Evolutionary conservation across 768 basidiomycete genomes (phyloP).

Genomic region (Phanerochaete carnosa): DNA sequence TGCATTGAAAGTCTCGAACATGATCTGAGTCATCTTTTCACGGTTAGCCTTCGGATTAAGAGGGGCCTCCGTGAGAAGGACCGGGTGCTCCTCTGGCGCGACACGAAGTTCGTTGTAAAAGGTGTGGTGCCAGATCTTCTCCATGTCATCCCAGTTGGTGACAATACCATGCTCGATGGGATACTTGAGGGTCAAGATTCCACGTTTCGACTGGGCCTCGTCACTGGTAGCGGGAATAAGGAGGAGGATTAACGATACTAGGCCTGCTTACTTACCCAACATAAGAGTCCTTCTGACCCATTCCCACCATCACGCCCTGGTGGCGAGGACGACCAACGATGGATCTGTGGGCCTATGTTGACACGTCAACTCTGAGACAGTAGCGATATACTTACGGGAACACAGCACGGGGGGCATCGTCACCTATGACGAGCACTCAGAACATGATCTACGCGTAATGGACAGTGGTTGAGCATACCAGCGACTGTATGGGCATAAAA

Average conservation of each 20-base stretch:
- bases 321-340: slow-evolving; percentile 74
- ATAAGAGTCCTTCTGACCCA: slow-evolving; percentile 78
- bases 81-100: slow-evolving; percentile 90
- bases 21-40: slow-evolving; percentile 95
- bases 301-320: slow-evolving; percentile 75
- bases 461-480: slow-evolving; percentile 17
- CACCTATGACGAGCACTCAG: slow-evolving; percentile 46
- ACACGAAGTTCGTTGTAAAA: slow-evolving; percentile 93
- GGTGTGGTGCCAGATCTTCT: slow-evolving; percentile 75
- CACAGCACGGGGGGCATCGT: slow-evolving; percentile 97
- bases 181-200: slow-evolving; percentile 68
- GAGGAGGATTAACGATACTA: background rate
- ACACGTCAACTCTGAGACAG: background rate
- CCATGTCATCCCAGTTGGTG: slow-evolving; percentile 77
- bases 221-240: slow-evolving; percentile 38
- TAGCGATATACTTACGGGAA: slow-evolving; percentile 71
- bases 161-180: slow-evolving; percentile 72
- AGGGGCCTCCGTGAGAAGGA: slow-evolving; percentile 88
- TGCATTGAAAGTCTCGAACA: slow-evolving; percentile 95
- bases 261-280: slow-evolving; percentile 46
- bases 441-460: background rate
- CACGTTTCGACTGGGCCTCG: slow-evolving; percentile 72
- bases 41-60: slow-evolving; percentile 92
- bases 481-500: slow-evolving; percentile 76
- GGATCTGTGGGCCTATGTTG: slow-evolving; percentile 33